These are phyloP conservation scores for Lupinus albus DNA, from an alignment of 306 rosid genomes.

Conservation along the genomic window DNA sequence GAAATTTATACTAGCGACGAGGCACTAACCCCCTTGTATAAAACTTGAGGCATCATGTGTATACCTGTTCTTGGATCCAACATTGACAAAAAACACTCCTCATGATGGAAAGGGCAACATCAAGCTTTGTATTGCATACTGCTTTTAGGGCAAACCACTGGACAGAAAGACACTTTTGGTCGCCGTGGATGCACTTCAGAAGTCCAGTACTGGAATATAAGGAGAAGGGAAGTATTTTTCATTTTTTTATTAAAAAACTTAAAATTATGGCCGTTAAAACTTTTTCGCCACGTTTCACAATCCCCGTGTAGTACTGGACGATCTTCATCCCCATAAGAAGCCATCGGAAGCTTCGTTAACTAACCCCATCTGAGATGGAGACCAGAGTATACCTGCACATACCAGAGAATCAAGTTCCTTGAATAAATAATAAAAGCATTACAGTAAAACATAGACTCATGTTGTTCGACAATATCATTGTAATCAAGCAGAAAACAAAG, in stretches of 20 bases:
- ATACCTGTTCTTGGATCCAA: constrained; percentile 96
- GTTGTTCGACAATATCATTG: constrained; percentile 23
- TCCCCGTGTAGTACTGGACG: too few relatives aligned
- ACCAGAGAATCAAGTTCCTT: constrained; percentile 38
- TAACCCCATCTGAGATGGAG: constrained; percentile 82
- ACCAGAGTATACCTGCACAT: constrained; percentile 68
- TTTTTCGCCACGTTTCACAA: too few relatives aligned
- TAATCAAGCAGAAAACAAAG: constrained; percentile 22
- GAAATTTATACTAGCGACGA: constrained; percentile 33
- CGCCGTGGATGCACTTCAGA: constrained; percentile 84
- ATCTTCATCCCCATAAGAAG: too few relatives aligned
- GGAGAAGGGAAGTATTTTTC: too few relatives aligned
- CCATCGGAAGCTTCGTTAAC: constrained; percentile 63
- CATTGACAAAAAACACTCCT: constrained; percentile 95
- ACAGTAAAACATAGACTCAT: constrained; percentile 5
- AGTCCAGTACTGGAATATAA: too few relatives aligned
- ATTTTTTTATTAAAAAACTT: too few relatives aligned
- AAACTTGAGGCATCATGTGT: constrained; percentile 90
- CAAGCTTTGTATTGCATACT: constrained; percentile 85
- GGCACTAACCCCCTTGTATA: constrained; percentile 91
- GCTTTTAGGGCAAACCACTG: constrained; percentile 92
- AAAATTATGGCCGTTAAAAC: too few relatives aligned
- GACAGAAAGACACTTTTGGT: constrained; percentile 85
- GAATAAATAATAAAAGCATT: constrained; percentile 22
- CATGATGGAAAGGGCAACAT: constrained; percentile 95